phyloP scores from a whole-genome alignment of 2,329 filamentous ascomycete genomes.

The Arthrocladium fulminans region DNA sequence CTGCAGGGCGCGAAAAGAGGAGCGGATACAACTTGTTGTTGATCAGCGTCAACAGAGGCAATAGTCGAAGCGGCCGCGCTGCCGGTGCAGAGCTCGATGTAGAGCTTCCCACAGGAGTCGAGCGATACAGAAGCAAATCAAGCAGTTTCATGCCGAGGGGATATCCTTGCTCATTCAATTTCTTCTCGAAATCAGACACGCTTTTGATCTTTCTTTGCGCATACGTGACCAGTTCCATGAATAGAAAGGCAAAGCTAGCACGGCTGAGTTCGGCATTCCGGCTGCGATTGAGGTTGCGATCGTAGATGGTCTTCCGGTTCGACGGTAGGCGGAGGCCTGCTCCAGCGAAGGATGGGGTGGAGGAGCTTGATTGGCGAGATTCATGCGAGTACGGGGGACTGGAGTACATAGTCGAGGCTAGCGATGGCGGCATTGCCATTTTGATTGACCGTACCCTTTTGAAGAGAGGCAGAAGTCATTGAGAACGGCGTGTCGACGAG shows the following conservation, averaged over 20 bases:
- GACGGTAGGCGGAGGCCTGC: slow-evolving; percentile 73
- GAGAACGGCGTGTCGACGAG: not conserved
- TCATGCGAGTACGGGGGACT: not conserved
- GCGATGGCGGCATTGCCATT: slow-evolving; percentile 1
- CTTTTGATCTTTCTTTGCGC: slow-evolving; percentile 83
- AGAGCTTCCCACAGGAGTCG: slow-evolving; percentile 68
- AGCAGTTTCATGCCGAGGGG: slow-evolving; percentile 88
- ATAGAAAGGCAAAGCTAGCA: slow-evolving; percentile 89
- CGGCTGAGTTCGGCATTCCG: slow-evolving; percentile 84
- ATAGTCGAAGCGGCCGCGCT: slow-evolving; percentile 74
- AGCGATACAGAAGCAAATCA: slow-evolving; percentile 86
- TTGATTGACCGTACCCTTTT: not conserved
- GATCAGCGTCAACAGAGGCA: slow-evolving; percentile 88
- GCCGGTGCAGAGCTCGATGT: slow-evolving; percentile 60
- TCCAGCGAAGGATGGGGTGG: slow-evolving; percentile 25
- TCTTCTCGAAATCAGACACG: slow-evolving; percentile 86
- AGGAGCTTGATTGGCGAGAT: slow-evolving; percentile 12
- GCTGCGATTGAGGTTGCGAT: slow-evolving; percentile 83
- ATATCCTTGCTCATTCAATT: slow-evolving; percentile 84
- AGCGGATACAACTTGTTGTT: slow-evolving; percentile 86
- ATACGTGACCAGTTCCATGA: slow-evolving; percentile 93
- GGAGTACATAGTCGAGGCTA: slow-evolving; percentile 1
- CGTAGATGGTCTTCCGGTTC: slow-evolving; percentile 95
- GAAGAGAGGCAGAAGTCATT: not conserved
- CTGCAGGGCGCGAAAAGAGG: slow-evolving; percentile 82